Percentiles rank a stretch among this genome's conserved stretches.
phyloP scores from a whole-genome alignment of 805 yeast species.

The Tetrapisispora arboricola region DNA sequence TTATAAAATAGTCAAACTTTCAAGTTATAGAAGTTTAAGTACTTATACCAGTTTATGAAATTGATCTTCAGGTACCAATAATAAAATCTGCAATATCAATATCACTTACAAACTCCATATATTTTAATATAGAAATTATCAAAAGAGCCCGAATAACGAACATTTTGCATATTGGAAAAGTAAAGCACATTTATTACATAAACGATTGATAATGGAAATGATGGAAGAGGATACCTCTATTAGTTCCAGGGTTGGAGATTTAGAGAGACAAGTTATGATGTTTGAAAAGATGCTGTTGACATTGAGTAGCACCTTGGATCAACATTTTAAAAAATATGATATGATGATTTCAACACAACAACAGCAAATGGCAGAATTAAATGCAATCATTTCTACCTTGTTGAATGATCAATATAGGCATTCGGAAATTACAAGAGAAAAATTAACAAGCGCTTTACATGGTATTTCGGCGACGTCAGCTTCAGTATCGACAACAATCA shows the following conservation, averaged over 20 bases:
- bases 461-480: constrained; percentile 18
- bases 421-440: constrained; percentile 22
- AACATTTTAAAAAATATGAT: constrained; percentile 26
- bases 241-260: constrained; percentile 13
- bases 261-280: constrained; percentile 23
- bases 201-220: no score
- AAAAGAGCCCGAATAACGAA: no score
- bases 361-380: constrained; percentile 24
- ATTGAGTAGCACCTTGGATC: constrained; percentile 23
- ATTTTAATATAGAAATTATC: no score
- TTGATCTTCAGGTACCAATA: no score
- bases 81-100: no score
- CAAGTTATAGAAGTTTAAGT: no score
- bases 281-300: constrained; percentile 26
- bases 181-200: no score
- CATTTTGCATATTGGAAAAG: no score
- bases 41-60: no score
- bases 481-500: constrained; percentile 4
- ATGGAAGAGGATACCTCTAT: constrained; percentile 1
- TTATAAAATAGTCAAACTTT: no score
- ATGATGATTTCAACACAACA: constrained; percentile 23
- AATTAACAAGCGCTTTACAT: constrained; percentile 15
- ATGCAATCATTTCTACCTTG: constrained; percentile 17
- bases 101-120: no score
- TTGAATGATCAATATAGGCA: constrained; percentile 24